phyloP scores from a whole-genome alignment of 306 rosid genomes.

The Vigna nakashimae region DNA sequence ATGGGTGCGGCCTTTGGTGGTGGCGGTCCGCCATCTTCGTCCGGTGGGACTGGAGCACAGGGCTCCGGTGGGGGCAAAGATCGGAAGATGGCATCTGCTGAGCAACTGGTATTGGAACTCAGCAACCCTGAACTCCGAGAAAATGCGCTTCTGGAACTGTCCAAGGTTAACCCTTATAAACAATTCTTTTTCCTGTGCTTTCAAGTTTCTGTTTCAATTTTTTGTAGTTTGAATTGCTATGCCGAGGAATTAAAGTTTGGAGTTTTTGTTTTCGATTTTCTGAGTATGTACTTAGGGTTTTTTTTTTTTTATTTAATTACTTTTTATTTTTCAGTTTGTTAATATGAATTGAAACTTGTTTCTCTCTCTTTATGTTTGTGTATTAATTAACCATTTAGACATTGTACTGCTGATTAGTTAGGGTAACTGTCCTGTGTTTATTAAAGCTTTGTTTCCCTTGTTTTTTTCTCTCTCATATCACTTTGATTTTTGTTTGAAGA shows the following conservation, averaged over 20 bases:
- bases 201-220: not conserved
- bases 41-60: conserved; percentile 42
- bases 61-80: conserved; percentile 47
- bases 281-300: conserved; percentile 25
- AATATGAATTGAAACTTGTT: not conserved
- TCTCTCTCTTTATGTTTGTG: not conserved
- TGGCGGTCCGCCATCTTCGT: conserved; percentile 1
- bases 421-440: not conserved
- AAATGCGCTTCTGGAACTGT: conserved; percentile 59
- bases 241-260: not conserved
- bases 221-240: not conserved
- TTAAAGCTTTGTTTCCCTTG: not conserved
- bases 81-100: conserved; percentile 79
- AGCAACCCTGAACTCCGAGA: conserved; percentile 60
- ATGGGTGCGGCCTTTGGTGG: conserved; percentile 65
- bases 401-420: not conserved
- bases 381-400: not conserved
- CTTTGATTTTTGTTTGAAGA: not conserved
- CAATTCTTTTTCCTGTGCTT: not conserved
- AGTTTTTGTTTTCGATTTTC: not conserved
- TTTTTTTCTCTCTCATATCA: not conserved
- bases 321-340: not conserved
- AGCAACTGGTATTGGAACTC: conserved; percentile 59
- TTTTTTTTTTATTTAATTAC: not conserved
- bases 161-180: conserved; percentile 42